Base-by-base conservation (phyloP, 73 alveolate species). In the Durusdinium trenchii region DNA sequence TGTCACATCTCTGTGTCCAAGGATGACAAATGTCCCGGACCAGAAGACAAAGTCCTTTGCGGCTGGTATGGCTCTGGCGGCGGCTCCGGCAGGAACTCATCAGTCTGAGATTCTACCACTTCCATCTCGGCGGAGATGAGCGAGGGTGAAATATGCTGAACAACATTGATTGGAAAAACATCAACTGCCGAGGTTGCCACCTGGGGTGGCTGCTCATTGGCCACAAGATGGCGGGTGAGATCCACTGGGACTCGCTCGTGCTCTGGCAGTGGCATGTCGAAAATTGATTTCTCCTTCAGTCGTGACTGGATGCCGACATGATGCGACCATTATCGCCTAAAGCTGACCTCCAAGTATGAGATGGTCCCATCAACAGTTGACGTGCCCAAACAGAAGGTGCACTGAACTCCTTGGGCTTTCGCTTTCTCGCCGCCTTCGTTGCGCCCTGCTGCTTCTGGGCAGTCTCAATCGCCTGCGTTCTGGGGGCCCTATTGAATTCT, bases 11-110 rank as follows among this genome's bases (percentile, higher is more conserved):
- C n/a, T n/a, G n/a, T n/a, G n/a, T n/a, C n/a, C n/a, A n/a, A n/a
- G n/a, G n/a, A n/a, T n/a, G n/a, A n/a, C n/a, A n/a, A n/a, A n/a
- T n/a, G n/a, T n/a, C n/a, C n/a, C n/a, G n/a, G n/a, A n/a, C n/a
- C n/a, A n/a, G n/a, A n/a, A n/a, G n/a, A n/a, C n/a, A n/a, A n/a
- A 69, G 99, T 99, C 99, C 99, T 99, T 99, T 99, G 99, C 26
- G 99, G 99, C 69, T 99, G 99, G 99, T 99, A 99, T 54, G 99
- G 99, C 82, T 99, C 99, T 7, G 99, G 99, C 69, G 99, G 99
- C 36, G 99, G 99, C 94, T 99, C 99, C 45, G 99, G 99, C 87
- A 99, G 93, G 99, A 99, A 99, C 89, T 99, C 99, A 94, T 99
- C 99, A 71, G 99, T 99, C 99, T 99, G 99, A 30, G 99, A 98